A percentile compares a stretch with the other conserved stretches of the same genome.
Evolutionary conservation across 106 monocot species (phyloP).

Genomic region (Allium fistulosum): DNA sequence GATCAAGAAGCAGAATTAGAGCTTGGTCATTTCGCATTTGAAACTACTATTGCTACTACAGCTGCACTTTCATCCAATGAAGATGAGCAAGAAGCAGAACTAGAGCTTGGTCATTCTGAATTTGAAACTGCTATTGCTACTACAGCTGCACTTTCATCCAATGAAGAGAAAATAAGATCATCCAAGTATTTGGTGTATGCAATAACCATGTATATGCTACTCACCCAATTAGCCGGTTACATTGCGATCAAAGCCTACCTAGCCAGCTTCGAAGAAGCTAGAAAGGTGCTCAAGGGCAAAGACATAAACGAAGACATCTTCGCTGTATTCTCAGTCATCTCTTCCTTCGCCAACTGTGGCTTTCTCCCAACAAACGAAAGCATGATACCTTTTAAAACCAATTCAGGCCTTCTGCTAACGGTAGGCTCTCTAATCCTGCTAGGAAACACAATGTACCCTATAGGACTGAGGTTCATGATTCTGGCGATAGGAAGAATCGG

Average conservation of each 20-base stretch:
- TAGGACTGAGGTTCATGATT: conserved; percentile 12
- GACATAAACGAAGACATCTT: conserved; percentile 7
- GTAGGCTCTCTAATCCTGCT: conserved; percentile 24
- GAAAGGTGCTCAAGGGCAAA: not conserved
- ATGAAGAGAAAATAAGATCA: not conserved
- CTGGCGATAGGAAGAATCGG: conserved; percentile 15
- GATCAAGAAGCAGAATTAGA: not conserved
- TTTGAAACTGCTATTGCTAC: too few relatives aligned
- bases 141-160: too few relatives aligned
- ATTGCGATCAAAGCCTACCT: not conserved
- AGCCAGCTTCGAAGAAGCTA: not conserved
- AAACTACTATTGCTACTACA: too few relatives aligned
- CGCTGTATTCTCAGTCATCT: conserved; percentile 23
- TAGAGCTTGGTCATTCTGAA: not conserved
- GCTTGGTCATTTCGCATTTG: not conserved
- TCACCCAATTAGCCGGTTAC: conserved; percentile 8
- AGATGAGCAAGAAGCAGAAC: too few relatives aligned
- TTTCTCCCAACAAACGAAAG: conserved; percentile 50
- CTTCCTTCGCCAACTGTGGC: conserved; percentile 37
- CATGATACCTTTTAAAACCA: conserved; percentile 39
- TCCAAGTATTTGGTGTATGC: conserved; percentile 7
- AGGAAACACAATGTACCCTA: conserved; percentile 41
- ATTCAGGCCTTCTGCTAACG: conserved; percentile 30
- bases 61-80: too few relatives aligned
- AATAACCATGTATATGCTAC: conserved; percentile 12